Evolutionary conservation across 2,329 filamentous ascomycete species (phyloP).

Genomic region (Neofusicoccum sp.): DNA sequence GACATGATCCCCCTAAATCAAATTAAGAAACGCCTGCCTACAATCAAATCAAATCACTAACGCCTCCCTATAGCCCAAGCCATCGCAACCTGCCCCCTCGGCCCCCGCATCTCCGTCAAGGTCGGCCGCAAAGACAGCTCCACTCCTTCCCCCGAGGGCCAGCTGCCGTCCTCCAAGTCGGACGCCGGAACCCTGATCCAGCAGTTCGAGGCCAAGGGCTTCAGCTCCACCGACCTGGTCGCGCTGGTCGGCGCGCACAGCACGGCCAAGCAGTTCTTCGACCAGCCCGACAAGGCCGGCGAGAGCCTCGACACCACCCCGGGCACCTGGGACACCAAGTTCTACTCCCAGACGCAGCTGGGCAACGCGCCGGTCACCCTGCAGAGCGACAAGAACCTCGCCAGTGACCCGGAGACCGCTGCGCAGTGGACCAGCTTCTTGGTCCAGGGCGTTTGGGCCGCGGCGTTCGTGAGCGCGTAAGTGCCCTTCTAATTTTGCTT

Average conservation of each 20-base stretch:
- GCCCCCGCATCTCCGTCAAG: conserved; percentile 51
- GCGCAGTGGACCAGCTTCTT: conserved; percentile 23
- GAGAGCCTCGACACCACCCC: conserved; percentile 50
- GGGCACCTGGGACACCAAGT: conserved; percentile 51
- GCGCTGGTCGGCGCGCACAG: conserved; percentile 58
- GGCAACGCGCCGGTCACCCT: conserved; percentile 23
- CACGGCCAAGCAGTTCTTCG: conserved; percentile 48
- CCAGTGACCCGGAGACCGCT: conserved; percentile 29
- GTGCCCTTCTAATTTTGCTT: no score
- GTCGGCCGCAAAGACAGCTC: conserved; percentile 50
- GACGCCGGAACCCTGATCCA: conserved; percentile 44
- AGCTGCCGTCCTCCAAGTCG: conserved; percentile 46
- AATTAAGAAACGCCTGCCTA: not conserved
- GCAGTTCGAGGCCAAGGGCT: conserved; percentile 52
- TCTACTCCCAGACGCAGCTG: conserved; percentile 44
- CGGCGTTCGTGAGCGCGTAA: conserved; percentile 29
- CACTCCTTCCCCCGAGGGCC: conserved; percentile 41
- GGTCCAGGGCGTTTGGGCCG: conserved; percentile 30
- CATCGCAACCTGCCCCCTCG: conserved; percentile 52
- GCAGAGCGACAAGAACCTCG: conserved; percentile 28
- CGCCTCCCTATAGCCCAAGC: conserved; percentile 38
- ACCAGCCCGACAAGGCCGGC: conserved; percentile 40
- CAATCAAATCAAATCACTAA: not conserved
- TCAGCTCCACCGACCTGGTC: conserved; percentile 50
- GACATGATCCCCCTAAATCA: conserved; percentile 10